phyloP scores from a whole-genome alignment of 768 basidiomycete genomes.

The Suillus cothurnatus region DNA sequence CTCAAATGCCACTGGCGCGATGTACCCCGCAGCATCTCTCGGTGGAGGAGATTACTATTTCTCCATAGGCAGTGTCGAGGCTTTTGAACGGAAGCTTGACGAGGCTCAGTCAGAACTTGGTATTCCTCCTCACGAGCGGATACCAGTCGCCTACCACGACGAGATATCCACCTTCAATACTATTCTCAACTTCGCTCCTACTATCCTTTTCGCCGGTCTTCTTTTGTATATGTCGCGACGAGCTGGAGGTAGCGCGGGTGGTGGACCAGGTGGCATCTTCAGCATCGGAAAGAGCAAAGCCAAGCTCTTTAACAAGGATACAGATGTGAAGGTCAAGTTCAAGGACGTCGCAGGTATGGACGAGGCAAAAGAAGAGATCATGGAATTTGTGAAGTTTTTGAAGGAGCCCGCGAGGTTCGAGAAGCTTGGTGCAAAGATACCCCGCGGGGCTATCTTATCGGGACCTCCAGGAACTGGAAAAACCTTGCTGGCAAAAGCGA shows the following conservation, averaged over 20 bases:
- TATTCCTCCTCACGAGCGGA: slow-evolving; percentile 89
- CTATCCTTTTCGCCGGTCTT: slow-evolving; percentile 86
- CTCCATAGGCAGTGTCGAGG: slow-evolving; percentile 97
- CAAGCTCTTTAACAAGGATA: slow-evolving; percentile 96
- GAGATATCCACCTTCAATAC: slow-evolving; percentile 86
- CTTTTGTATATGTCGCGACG: slow-evolving; percentile 85
- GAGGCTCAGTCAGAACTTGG: slow-evolving; percentile 91
- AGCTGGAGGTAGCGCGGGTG: slow-evolving; percentile 58
- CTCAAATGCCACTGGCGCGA: slow-evolving; percentile 80
- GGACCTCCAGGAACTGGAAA: slow-evolving; percentile 99
- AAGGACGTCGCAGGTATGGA: slow-evolving; percentile 99
- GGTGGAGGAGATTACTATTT: slow-evolving; percentile 81
- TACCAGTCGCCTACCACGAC: slow-evolving; percentile 96
- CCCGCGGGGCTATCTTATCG: slow-evolving; percentile 91
- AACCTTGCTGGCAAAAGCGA: slow-evolving; percentile 96
- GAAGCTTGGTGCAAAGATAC: slow-evolving; percentile 96
- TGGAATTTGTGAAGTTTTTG: slow-evolving; percentile 99
- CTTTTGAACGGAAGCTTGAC: slow-evolving; percentile 93
- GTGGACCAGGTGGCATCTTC: slow-evolving; percentile 88
- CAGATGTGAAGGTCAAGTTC: slow-evolving; percentile 90
- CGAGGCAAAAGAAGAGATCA: slow-evolving; percentile 99
- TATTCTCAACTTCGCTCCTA: slow-evolving; percentile 91
- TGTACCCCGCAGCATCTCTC: slow-evolving; percentile 63
- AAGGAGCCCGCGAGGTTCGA: slow-evolving; percentile 96
- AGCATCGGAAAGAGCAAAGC: slow-evolving; percentile 96